phyloP scores from a whole-genome alignment of 441 rosid genomes.

The Adansonia grandidieri region DNA sequence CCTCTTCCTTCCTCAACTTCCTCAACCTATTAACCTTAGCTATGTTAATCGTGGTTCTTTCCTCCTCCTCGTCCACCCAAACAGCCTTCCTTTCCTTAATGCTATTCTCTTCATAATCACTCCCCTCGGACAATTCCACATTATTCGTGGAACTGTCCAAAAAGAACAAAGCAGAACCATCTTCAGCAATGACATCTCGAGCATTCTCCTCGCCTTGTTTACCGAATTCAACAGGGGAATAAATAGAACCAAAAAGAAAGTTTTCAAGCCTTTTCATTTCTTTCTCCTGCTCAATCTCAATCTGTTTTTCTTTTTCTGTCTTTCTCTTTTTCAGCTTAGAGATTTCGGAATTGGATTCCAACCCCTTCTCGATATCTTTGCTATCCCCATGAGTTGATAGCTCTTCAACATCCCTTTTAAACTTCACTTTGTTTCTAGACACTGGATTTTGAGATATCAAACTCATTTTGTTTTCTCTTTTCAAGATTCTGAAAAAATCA shows the following conservation, averaged over 20 bases:
- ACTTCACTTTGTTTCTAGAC: conserved; percentile 3
- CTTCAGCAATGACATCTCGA: conserved; percentile 25
- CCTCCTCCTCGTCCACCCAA: conserved; percentile 95
- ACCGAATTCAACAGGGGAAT: conserved; percentile 75
- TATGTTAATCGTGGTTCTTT: conserved; percentile 51
- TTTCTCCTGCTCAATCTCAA: conserved; percentile 51
- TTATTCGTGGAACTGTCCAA: conserved; percentile 56
- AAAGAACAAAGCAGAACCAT: conserved; percentile 55
- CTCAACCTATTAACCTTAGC: conserved; percentile 72
- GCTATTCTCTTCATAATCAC: conserved; percentile 44
- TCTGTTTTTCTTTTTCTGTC: conserved; percentile 43
- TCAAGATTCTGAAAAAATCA: background rate
- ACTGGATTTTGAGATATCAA: conserved; percentile 24
- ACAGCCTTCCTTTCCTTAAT: conserved; percentile 52
- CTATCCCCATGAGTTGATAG: background rate
- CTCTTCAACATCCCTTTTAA: conserved; percentile 4
- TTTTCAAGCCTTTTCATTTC: conserved; percentile 79
- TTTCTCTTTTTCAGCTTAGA: conserved; percentile 9
- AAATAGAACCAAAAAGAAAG: conserved; percentile 21
- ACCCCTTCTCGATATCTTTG: background rate
- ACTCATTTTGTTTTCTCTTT: conserved; percentile 1
- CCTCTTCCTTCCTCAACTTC: conserved; percentile 81
- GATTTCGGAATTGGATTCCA: conserved; percentile 8
- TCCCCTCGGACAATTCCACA: conserved; percentile 37
- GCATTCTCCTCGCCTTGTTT: conserved; percentile 39